A percentile compares a stretch with the other conserved stretches of the same genome.
Evolutionary conservation across 257 asterid genomes (phyloP).

Genomic region (Prunella vulgaris): DNA sequence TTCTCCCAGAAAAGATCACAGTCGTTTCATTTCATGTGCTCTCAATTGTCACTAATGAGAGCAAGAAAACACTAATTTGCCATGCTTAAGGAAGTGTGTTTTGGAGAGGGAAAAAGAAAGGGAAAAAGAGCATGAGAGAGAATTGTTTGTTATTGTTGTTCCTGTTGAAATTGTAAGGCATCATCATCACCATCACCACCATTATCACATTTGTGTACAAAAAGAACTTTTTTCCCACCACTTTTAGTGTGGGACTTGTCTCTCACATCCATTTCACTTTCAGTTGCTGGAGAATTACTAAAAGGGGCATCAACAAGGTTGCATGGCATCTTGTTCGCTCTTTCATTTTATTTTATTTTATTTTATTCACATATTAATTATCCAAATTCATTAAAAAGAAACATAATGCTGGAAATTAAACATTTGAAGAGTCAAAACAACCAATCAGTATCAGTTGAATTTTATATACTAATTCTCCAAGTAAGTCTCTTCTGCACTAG

Average conservation of each 20-base stretch:
- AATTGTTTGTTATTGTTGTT: slow-evolving; percentile 36
- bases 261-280: slow-evolving; percentile 13
- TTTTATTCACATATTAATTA: too few relatives aligned
- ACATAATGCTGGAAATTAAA: too few relatives aligned
- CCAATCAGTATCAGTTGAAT: too few relatives aligned
- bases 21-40: slow-evolving; percentile 24
- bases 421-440: too few relatives aligned
- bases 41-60: not conserved
- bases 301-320: slow-evolving; percentile 16
- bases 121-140: slow-evolving; percentile 17
- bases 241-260: slow-evolving; percentile 44
- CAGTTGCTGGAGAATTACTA: slow-evolving; percentile 23
- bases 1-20: slow-evolving; percentile 16
- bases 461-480: too few relatives aligned
- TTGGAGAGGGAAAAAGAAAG: slow-evolving; percentile 12
- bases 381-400: too few relatives aligned
- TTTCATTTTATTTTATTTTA: too few relatives aligned
- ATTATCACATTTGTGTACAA: slow-evolving; percentile 73
- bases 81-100: slow-evolving; percentile 33
- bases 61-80: slow-evolving; percentile 28
- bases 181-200: slow-evolving; percentile 47
- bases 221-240: slow-evolving; percentile 63
- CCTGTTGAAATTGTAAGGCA: slow-evolving; percentile 45
- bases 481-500: too few relatives aligned
- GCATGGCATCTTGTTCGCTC: not conserved